phyloP scores from a whole-genome alignment of 257 asterid genomes.

The Catharanthus roseus region DNA sequence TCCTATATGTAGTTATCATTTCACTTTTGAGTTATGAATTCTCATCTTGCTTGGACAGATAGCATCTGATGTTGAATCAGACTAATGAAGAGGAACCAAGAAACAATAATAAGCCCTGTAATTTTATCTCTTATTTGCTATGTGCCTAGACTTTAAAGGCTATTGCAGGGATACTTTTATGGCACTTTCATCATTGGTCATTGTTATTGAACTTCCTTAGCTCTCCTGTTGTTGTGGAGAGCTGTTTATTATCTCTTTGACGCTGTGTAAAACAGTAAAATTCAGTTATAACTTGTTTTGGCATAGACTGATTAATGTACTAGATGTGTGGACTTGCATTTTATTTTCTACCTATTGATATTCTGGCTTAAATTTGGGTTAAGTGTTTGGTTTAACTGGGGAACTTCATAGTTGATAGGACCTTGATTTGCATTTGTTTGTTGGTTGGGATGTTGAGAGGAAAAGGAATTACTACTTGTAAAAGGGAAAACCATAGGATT shows the following conservation, averaged over 20 bases:
- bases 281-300: background rate
- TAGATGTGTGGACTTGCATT: no score
- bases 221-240: background rate
- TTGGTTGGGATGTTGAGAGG: no score
- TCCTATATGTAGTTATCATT: background rate
- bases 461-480: no score
- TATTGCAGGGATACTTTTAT: background rate
- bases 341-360: background rate
- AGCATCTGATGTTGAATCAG: background rate
- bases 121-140: background rate
- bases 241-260: background rate
- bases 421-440: no score
- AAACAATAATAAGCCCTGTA: background rate
- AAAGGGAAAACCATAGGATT: no score
- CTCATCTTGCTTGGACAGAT: background rate
- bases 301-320: no score
- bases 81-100: background rate
- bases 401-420: no score
- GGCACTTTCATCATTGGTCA: background rate
- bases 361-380: background rate
- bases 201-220: background rate
- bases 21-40: background rate
- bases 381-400: no score
- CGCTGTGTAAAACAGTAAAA: background rate
- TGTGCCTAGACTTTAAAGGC: constrained; percentile 1